These are phyloP conservation scores for Gillenia trifoliata DNA, from an alignment of 306 rosid genomes.

Conservation along the genomic window DNA sequence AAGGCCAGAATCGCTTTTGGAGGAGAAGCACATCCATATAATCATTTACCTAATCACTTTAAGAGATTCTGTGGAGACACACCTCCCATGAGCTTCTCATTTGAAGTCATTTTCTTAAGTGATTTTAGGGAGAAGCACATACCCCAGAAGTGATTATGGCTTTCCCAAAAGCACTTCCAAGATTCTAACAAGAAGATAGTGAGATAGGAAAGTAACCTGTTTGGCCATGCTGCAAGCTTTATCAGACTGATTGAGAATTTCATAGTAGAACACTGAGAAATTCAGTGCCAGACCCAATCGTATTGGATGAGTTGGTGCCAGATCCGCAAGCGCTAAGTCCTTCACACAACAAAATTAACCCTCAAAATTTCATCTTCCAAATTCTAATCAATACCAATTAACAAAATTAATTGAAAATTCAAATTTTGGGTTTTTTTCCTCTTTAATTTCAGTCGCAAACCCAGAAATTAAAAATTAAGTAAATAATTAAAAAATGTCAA, in stretches of 20 bases:
- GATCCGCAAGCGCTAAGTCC: slow-evolving; percentile 60
- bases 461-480: neutral
- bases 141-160: too few species aligned
- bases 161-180: too few species aligned
- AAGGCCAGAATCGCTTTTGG: too few species aligned
- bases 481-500: neutral
- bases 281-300: slow-evolving; percentile 78
- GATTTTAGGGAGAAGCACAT: too few species aligned
- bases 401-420: neutral
- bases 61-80: too few species aligned
- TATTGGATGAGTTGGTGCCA: slow-evolving; percentile 77
- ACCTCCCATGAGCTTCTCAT: too few species aligned
- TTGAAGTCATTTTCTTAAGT: too few species aligned
- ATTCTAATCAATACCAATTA: neutral
- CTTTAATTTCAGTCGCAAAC: neutral
- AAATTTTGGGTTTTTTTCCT: neutral
- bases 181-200: neutral
- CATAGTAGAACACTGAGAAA: slow-evolving; percentile 72
- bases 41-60: too few species aligned
- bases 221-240: slow-evolving; percentile 79
- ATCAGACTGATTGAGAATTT: slow-evolving; percentile 76
- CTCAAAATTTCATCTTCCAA: neutral
- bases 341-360: slow-evolving; percentile 9
- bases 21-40: too few species aligned
- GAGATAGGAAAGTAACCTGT: slow-evolving; percentile 38